Percentiles rank a stretch among this genome's conserved stretches.
These are phyloP conservation scores for Rhodosporidiobolus odoratus DNA, from an alignment of 768 basidiomycete species.

Conservation along the genomic window DNA sequence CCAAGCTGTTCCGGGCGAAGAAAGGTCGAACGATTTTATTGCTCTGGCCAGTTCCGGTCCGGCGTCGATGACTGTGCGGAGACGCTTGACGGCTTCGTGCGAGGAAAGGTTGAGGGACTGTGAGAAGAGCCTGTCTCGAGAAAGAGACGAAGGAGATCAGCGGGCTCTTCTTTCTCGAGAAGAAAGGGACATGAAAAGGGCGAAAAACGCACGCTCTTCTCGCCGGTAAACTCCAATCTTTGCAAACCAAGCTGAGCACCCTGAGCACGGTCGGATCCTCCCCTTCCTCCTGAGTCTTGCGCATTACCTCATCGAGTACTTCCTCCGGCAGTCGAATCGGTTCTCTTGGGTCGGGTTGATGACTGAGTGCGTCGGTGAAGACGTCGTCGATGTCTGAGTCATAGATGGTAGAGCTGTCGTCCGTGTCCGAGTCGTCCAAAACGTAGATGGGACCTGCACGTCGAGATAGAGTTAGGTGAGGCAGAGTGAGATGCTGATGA, in stretches of 20 bases:
- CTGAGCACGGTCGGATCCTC: background rate
- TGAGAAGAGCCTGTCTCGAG: conserved; percentile 16
- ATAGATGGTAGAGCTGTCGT: background rate
- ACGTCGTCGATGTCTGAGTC: background rate
- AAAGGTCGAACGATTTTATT: background rate
- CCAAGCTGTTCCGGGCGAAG: background rate
- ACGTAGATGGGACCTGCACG: conserved; percentile 1
- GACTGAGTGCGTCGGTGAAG: background rate
- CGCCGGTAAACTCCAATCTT: background rate
- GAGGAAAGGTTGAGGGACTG: background rate
- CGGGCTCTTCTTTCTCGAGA: background rate
- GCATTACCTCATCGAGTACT: background rate
- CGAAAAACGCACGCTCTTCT: background rate
- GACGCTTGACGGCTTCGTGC: background rate
- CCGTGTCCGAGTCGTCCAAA: background rate
- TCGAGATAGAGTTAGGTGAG: background rate
- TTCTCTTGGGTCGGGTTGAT: background rate
- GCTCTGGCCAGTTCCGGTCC: background rate
- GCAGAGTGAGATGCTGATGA: background rate
- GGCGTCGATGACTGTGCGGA: background rate
- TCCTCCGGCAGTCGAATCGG: background rate
- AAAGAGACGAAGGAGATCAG: too few relatives aligned
- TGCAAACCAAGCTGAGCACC: background rate
- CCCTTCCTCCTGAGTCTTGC: background rate
- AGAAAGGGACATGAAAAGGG: background rate